Conservation (phyloP, 2,329 filamentous ascomycete genomes). For the Fonsecaea erecta region DNA sequence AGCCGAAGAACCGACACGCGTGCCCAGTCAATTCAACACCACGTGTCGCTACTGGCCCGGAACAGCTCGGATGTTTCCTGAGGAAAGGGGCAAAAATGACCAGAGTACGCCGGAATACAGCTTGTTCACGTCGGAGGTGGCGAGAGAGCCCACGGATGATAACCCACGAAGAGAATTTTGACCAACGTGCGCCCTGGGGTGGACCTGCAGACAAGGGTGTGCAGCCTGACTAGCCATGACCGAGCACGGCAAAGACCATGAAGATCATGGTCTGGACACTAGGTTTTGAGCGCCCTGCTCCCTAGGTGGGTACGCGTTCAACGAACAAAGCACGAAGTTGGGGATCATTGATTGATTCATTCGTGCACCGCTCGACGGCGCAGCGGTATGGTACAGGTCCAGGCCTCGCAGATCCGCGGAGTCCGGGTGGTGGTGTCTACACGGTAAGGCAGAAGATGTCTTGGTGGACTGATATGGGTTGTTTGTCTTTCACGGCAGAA, state of each 20-base stretch:
- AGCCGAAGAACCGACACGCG: neutral
- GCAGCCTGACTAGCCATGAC: neutral
- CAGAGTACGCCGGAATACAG: too few relatives aligned
- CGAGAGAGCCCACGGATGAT: neutral
- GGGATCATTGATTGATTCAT: neutral
- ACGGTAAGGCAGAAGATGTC: neutral
- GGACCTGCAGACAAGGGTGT: neutral
- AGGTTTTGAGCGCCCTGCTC: neutral
- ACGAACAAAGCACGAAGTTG: neutral
- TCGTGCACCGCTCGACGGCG: neutral
- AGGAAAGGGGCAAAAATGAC: neutral
- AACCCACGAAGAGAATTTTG: neutral
- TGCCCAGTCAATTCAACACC: neutral
- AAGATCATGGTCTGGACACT: neutral
- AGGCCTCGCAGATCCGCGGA: neutral
- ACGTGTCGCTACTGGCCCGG: neutral
- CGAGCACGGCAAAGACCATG: neutral
- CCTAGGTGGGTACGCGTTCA: neutral
- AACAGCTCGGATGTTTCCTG: neutral
- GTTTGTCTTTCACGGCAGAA: neutral
- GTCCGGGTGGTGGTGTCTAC: neutral
- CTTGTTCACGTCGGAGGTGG: neutral
- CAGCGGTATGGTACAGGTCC: neutral
- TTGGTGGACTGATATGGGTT: neutral
- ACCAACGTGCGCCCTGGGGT: too few relatives aligned